Base-by-base conservation (phyloP, 495 filamentous ascomycete genomes). In the Achaetomiella virescens region DNA sequence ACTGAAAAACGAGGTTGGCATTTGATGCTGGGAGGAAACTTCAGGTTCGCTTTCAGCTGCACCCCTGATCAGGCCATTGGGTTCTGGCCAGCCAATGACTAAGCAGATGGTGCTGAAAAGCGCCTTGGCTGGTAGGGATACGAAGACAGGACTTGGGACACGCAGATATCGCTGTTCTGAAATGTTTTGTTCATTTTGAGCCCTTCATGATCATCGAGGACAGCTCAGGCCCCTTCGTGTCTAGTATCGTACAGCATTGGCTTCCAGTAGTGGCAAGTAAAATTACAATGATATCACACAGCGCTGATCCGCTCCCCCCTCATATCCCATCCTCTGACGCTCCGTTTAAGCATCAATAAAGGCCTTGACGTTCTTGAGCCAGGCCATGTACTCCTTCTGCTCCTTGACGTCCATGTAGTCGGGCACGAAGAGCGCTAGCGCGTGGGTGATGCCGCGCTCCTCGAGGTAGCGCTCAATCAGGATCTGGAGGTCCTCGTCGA, bases 361-460 rank as follows among this genome's bases (percentile, higher is more conserved):
- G 49, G 69, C 72, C 81, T 88, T 91, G 75, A 92, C 81, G 63
- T 84, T 90, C 62, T 85, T 82, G 69, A 99, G 76, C 93, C 93
- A 99, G 57, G 77, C 75, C 40, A 92, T 69, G 72, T 99, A 99
- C 79, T 99, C 93, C 80, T 84, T 89, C 83, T 99, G 92, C 82
- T 99, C 93, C 84, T 99, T 99, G 73, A 87, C 84, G 71, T 97
- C 89, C 66, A 97, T 92, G 75, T 96, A 99, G 68, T 97, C 92
- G 48, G 91, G 91, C 48, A 95, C 83, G 73, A 96, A 96, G 59
- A 90, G 74, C 53, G 90, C 91, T 65, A 99, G 79, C 58, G 84
- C 81, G 55, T 88, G 85, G 66, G 93, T 89, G 73, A 99, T 81
- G 56, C 93, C 92, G 63, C 93, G 81, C 79, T 95, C 93, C 71